phyloP scores from a whole-genome alignment of 2,329 filamentous ascomycete species.

The Talaromyces albobiverticillius region DNA sequence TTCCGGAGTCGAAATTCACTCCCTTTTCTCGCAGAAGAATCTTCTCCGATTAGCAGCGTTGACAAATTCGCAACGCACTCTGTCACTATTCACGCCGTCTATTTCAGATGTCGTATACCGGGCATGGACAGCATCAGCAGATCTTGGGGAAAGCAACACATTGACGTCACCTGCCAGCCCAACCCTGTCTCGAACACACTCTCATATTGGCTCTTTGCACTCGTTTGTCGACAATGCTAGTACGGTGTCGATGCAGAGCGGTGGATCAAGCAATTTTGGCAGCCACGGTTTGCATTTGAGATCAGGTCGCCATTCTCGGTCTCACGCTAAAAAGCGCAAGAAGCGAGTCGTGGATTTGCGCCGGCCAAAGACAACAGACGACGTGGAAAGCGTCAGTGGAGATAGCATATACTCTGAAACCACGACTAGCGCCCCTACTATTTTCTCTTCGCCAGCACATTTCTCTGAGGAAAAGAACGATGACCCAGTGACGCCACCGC shows the following conservation, averaged over 20 bases:
- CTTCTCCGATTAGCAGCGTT: constrained; percentile 77
- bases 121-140: constrained; percentile 80
- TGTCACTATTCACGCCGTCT: constrained; percentile 88
- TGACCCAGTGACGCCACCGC: constrained; percentile 53
- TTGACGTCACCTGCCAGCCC: constrained; percentile 44
- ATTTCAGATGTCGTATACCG: constrained; percentile 88
- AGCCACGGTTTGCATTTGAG: constrained; percentile 40
- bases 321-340: constrained; percentile 44
- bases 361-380: constrained; percentile 39
- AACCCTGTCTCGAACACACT: constrained; percentile 61
- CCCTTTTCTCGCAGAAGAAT: constrained; percentile 94
- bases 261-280: constrained; percentile 43
- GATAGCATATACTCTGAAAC: constrained; percentile 40
- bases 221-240: constrained; percentile 72
- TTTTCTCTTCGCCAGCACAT: constrained; percentile 53
- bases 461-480: constrained; percentile 61
- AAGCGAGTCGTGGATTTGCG: constrained; percentile 49
- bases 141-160: constrained; percentile 58
- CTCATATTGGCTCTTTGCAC: constrained; percentile 63
- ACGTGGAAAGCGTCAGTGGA: constrained; percentile 41
- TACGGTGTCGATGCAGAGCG: constrained; percentile 62
- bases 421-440: constrained; percentile 42
- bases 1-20: constrained; percentile 75
- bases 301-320: constrained; percentile 42
- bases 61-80: constrained; percentile 81